Conservation (phyloP, 345 rosid species). For the Sapria himalayana region DNA sequence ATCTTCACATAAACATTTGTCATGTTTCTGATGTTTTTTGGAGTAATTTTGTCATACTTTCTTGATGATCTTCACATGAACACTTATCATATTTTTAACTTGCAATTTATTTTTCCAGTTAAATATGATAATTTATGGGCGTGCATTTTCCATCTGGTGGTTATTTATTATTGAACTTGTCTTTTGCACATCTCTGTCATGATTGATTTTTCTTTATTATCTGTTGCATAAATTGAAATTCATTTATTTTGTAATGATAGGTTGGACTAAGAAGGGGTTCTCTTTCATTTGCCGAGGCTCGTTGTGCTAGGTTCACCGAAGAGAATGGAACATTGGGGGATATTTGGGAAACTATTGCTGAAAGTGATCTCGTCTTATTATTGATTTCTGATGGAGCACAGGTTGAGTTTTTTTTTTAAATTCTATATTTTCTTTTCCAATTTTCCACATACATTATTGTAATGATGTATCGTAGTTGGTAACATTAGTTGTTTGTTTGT, state of each 20-base stretch:
- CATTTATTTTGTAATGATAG: conserved; percentile 13
- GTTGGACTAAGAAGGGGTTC: conserved; percentile 85
- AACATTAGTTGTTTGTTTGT: no score
- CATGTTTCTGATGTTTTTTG: no score
- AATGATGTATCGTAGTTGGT: no score
- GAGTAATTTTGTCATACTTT: no score
- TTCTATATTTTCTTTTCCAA: no score
- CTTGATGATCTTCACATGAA: no score
- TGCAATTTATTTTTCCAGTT: no score
- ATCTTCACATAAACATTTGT: no score
- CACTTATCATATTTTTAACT: no score
- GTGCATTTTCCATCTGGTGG: neutral
- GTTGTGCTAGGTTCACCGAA: conserved; percentile 69
- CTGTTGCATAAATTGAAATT: neutral
- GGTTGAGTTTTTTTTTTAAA: no score
- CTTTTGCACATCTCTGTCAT: neutral
- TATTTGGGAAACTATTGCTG: conserved; percentile 69
- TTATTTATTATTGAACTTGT: neutral
- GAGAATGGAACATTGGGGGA: conserved; percentile 78
- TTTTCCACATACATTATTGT: no score
- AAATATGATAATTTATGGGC: no score
- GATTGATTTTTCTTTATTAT: neutral
- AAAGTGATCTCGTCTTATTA: conserved; percentile 72
- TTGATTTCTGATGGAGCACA: conserved; percentile 92
- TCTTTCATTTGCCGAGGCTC: conserved; percentile 72